A percentile compares a stretch with the other conserved stretches of the same genome.
These are phyloP conservation scores for Groenewaldozyma auringiensis DNA, from an alignment of 1,139 yeast genomes.

Conservation along the genomic window DNA sequence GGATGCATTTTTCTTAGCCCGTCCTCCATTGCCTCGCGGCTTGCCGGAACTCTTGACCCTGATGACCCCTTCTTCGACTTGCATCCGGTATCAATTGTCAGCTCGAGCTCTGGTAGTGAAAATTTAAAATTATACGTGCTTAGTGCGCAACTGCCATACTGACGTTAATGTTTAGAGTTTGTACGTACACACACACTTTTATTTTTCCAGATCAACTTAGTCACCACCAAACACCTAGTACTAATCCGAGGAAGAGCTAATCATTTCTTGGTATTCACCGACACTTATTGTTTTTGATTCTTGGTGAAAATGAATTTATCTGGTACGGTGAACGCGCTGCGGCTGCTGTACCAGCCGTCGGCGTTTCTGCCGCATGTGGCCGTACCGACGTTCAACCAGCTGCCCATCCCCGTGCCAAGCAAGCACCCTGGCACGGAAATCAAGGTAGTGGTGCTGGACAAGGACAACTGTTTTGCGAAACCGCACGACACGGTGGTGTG, in stretches of 20 bases:
- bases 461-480: constrained; percentile 89
- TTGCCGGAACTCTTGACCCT: neutral
- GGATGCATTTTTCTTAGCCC: neutral
- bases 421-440: constrained; percentile 32
- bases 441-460: constrained; percentile 80
- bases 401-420: constrained; percentile 37
- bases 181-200: too few species aligned
- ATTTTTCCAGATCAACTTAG: too few species aligned
- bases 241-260: too few species aligned
- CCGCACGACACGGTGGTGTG: constrained; percentile 76
- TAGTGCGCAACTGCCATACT: neutral
- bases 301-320: constrained; percentile 20
- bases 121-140: neutral
- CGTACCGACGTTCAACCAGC: constrained; percentile 57
- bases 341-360: constrained; percentile 55
- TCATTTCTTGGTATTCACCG: too few species aligned
- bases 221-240: too few species aligned
- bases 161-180: neutral
- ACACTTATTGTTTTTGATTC: too few species aligned
- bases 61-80: constrained; percentile 14
- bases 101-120: constrained; percentile 1
- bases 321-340: constrained; percentile 35
- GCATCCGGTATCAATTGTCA: constrained; percentile 5
- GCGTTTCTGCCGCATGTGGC: constrained; percentile 62
- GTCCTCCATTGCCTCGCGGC: neutral